These are phyloP conservation scores for Stemphylium beticola DNA, from an alignment of 2,329 filamentous ascomycete genomes.

Conservation along the genomic window DNA sequence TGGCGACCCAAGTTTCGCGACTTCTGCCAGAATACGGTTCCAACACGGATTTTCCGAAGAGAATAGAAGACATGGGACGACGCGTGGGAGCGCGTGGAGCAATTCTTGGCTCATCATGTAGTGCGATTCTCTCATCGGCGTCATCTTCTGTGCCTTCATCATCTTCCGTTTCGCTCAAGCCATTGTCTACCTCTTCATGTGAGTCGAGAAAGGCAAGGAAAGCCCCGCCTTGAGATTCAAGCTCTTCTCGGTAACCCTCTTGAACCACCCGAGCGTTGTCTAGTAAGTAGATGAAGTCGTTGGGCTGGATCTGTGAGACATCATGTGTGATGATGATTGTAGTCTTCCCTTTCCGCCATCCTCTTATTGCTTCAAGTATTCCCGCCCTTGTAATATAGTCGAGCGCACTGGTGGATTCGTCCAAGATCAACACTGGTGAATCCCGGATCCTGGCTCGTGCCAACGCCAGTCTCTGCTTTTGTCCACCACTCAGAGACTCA, in stretches of 20 bases:
- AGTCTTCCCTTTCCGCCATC: slow-evolving; percentile 80
- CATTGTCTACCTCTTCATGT: slow-evolving; percentile 9
- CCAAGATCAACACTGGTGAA: slow-evolving; percentile 80
- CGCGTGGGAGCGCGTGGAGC: slow-evolving; percentile 1
- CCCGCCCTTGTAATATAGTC: slow-evolving; percentile 72
- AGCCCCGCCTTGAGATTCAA: slow-evolving; percentile 55
- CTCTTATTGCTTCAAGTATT: slow-evolving; percentile 75
- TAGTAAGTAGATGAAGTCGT: slow-evolving; percentile 83
- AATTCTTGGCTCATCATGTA: slow-evolving; percentile 27
- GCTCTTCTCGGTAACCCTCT: slow-evolving; percentile 66
- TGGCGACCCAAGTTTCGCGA: slow-evolving; percentile 4
- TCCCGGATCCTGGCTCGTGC: slow-evolving; percentile 79
- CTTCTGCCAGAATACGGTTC: slow-evolving; percentile 17
- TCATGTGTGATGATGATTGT: slow-evolving; percentile 96
- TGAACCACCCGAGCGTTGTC: slow-evolving; percentile 72
- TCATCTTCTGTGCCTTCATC: slow-evolving; percentile 9
- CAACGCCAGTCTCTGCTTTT: slow-evolving; percentile 80
- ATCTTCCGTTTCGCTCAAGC: slow-evolving; percentile 11
- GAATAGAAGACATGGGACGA: slow-evolving; percentile 26
- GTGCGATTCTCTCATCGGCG: slow-evolving; percentile 23
- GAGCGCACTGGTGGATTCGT: slow-evolving; percentile 86
- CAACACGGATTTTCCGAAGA: slow-evolving; percentile 27
- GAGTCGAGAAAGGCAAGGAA: slow-evolving; percentile 52
- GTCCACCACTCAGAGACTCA: slow-evolving; percentile 78
- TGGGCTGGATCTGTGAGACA: slow-evolving; percentile 71